Evolutionary conservation across 140 eudicot genomes (phyloP), one percentile per base, ranked within the genome.

Genomic region (Artemisia princeps): DNA sequence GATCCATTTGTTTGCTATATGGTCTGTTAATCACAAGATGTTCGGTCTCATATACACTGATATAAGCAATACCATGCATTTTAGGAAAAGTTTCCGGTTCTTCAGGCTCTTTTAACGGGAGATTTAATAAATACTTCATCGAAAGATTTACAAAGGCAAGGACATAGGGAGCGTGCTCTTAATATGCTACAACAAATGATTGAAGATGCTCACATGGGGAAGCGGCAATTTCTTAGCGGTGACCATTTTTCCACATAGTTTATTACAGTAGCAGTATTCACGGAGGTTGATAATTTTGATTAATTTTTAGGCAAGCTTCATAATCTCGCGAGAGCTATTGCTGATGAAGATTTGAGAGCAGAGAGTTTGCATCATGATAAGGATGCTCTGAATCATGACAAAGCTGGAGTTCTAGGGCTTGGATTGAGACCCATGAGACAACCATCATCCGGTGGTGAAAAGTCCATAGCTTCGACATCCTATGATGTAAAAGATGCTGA

Each of bases 181-280:
- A 82, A 79, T 49, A 82, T 94, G 95, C 76, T 94, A 46, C 96
- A 88, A 75, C 99, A 94, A 77, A 88, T 94, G 99, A 86, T 94
- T 80, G 96, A 94, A 73, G 99, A 94, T 86, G 99, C 99, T 76
- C 90, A 88, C 78, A 77, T 69, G 90, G 99, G 96, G 61, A 94
- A 94, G 76, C 80, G 96, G 2, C 99, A 94, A 76, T 94, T 94
- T 79, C 87, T 94, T 64, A 94, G 96, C 69, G 99, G 99, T 88
- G 74, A 57, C 68, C 73, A 20, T 67, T 65, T 16, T 55, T 10
- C 71, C 9, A 20, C 48, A 15, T n/a, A 13, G 52, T 30, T 49
- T 50, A 14, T 62, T 62, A 26, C 10, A 33, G 22, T n/a, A 71
- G 48, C 37, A 46, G 20, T n/a, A 71, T 45, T 26, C 68, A 49